These are phyloP conservation scores for Saccharomycodes ludwigii DNA, from an alignment of 805 yeast species.

Conservation along the genomic window DNA sequence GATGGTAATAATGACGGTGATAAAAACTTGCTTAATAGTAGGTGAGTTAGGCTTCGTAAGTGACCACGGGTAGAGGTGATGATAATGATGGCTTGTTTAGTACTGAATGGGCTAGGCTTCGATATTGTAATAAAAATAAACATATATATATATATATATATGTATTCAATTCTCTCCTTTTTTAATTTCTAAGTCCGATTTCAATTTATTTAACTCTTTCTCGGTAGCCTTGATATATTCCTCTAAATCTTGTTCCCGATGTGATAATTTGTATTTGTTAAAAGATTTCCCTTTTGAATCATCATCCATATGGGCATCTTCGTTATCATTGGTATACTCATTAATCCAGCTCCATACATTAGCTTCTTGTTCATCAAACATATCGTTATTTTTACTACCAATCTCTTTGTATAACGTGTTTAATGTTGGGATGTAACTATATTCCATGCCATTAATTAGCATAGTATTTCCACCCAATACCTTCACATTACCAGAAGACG, in stretches of 20 bases:
- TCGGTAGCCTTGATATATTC: neutral
- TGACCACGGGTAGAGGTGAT: too few relatives aligned
- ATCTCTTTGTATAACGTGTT: slow-evolving; percentile 20
- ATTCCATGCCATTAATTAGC: slow-evolving; percentile 25
- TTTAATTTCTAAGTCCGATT: too few relatives aligned
- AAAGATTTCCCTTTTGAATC: neutral
- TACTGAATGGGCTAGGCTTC: too few relatives aligned
- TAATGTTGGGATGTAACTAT: slow-evolving; percentile 29
- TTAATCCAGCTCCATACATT: slow-evolving; percentile 67
- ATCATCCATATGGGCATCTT: neutral
- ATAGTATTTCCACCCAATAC: slow-evolving; percentile 7
- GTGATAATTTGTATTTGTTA: neutral
- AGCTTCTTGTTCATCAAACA: slow-evolving; percentile 37
- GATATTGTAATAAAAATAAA: too few relatives aligned
- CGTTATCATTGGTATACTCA: slow-evolving; percentile 22
- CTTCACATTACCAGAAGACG: slow-evolving; percentile 6
- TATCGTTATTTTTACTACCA: slow-evolving; percentile 11
- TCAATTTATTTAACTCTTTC: neutral
- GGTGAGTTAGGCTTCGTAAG: too few relatives aligned
- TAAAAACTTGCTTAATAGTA: too few relatives aligned
- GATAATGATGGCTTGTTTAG: too few relatives aligned
- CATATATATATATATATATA: too few relatives aligned
- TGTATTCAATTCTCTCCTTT: too few relatives aligned
- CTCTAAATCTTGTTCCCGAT: neutral
- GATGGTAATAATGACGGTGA: too few relatives aligned